Conservation (phyloP, 345 rosid species). For the Camelina laxa region DNA sequence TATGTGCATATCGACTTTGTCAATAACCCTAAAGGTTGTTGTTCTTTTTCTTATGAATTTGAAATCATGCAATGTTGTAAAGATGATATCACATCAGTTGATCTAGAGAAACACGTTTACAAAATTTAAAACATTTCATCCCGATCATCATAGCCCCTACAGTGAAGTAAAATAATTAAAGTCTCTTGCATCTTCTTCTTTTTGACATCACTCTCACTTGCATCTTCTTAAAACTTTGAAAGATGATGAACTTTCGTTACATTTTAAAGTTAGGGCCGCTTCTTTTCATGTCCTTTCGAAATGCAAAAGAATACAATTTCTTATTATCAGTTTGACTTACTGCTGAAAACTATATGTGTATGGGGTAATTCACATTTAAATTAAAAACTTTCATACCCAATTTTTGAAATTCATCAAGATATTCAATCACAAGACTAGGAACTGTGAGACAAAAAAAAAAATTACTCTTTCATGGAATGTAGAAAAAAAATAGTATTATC, state of each 20-base stretch:
- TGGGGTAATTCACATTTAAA: no score
- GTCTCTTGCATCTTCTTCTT: neutral
- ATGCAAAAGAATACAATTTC: no score
- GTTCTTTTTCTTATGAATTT: neutral
- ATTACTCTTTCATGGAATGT: no score
- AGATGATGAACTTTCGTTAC: conserved; percentile 1
- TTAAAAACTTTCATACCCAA: neutral
- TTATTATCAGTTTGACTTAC: no score
- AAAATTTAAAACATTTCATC: conserved; percentile 13
- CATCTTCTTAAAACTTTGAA: neutral
- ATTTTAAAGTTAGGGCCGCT: neutral
- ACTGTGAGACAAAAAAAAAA: neutral
- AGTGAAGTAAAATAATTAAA: conserved; percentile 2
- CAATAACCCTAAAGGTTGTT: conserved; percentile 26
- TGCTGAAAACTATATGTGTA: no score
- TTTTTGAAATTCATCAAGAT: neutral
- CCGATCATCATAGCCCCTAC: neutral
- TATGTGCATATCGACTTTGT: conserved; percentile 33
- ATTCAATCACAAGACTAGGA: neutral
- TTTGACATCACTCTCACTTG: neutral
- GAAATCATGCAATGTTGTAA: conserved; percentile 19
- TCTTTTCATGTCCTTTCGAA: neutral
- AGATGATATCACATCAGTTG: conserved; percentile 28
- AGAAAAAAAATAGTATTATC: no score
- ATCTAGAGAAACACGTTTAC: conserved; percentile 22